phyloP scores from a whole-genome alignment of 768 basidiomycete species.

The Leccinellum luteum region DNA sequence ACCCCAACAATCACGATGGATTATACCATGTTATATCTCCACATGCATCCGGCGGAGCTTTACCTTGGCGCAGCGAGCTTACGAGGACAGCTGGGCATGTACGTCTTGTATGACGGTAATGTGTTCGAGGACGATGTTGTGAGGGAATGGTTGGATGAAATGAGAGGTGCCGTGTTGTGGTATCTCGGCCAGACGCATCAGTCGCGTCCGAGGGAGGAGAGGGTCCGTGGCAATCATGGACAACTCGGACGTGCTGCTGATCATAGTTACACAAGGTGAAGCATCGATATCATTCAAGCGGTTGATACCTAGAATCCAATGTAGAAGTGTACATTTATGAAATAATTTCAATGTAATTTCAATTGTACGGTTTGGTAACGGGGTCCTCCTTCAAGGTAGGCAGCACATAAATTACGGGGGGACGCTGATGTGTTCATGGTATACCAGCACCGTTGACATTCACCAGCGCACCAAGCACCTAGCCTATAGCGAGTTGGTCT shows the following conservation, averaged over 20 bases:
- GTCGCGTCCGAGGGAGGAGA: not conserved
- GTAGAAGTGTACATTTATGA: not conserved
- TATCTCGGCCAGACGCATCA: not conserved
- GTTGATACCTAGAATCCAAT: not conserved
- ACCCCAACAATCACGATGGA: conserved; percentile 15
- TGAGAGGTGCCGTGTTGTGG: conserved; percentile 17
- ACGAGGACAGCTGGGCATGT: conserved; percentile 32
- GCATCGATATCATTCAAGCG: not conserved
- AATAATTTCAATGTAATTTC: not conserved
- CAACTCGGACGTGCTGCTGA: too few species aligned
- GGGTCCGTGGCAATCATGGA: too few species aligned
- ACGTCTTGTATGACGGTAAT: conserved; percentile 43
- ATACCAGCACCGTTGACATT: too few species aligned
- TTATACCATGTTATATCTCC: conserved; percentile 25
- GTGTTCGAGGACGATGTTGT: conserved; percentile 42
- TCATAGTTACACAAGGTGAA: not conserved
- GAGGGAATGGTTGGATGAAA: conserved; percentile 48
- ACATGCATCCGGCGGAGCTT: conserved; percentile 43
- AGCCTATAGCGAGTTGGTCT: too few species aligned
- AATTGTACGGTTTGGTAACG: not conserved
- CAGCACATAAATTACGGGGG: too few species aligned
- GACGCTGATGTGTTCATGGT: too few species aligned
- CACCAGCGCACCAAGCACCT: too few species aligned
- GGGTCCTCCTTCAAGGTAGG: too few species aligned
- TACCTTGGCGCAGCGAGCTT: conserved; percentile 42